These are phyloP conservation scores for Paracoccidioides brasiliensis DNA, from an alignment of 2,329 filamentous ascomycete genomes.

Conservation along the genomic window DNA sequence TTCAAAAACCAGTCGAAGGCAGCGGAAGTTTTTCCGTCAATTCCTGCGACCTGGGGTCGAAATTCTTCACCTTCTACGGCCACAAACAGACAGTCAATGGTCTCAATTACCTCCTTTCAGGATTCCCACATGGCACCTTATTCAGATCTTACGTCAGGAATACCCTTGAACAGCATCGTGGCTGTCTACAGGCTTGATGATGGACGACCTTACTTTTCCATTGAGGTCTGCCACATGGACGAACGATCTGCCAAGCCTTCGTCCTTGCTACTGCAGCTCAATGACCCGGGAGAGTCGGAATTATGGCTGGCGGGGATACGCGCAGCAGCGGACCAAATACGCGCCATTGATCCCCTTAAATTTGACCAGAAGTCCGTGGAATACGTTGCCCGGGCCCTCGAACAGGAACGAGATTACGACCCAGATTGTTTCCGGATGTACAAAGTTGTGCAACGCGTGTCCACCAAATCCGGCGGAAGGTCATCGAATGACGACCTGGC, in stretches of 20 bases:
- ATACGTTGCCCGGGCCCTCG: conserved; percentile 48
- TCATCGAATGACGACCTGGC: conserved; percentile 54
- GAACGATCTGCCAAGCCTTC: conserved; percentile 47
- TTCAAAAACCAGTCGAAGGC: conserved; percentile 57
- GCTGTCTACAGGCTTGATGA: conserved; percentile 56
- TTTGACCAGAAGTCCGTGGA: conserved; percentile 49
- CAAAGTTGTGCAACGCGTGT: conserved; percentile 52
- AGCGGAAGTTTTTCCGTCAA: conserved; percentile 46
- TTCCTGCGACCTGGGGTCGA: conserved; percentile 30
- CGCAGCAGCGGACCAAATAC: conserved; percentile 43
- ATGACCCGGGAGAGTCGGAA: conserved; percentile 51
- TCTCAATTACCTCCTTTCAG: conserved; percentile 48
- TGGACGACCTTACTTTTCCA: conserved; percentile 50
- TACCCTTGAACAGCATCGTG: conserved; percentile 52
- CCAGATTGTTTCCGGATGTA: conserved; percentile 54
- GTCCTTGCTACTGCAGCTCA: conserved; percentile 51
- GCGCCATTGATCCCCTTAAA: conserved; percentile 38
- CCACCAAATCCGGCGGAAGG: conserved; percentile 41
- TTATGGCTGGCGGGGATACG: conserved; percentile 52
- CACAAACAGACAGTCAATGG: conserved; percentile 41
- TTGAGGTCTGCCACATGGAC: conserved; percentile 56
- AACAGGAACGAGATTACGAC: conserved; percentile 56
- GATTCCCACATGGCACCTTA: conserved; percentile 47
- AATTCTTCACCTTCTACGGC: conserved; percentile 28
- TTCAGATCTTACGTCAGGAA: conserved; percentile 40